Conservation (phyloP, 345 rosid species). For the Mallotus nudiflorus region DNA sequence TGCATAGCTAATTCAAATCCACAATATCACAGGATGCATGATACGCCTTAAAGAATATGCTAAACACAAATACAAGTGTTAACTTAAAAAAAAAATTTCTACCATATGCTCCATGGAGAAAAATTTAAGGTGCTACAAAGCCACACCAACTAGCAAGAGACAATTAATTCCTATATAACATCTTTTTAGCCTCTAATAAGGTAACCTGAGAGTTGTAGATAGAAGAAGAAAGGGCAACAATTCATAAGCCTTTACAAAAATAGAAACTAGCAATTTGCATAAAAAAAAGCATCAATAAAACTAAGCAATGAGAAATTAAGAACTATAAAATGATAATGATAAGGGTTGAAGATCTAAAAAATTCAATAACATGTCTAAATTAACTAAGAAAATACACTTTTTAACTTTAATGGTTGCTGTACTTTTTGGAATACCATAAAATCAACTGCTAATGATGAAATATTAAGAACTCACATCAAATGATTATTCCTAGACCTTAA, state of each 20-base stretch:
- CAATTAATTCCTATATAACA: conserved; percentile 33
- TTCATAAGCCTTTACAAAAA: conserved; percentile 68
- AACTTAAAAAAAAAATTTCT: conserved; percentile 15
- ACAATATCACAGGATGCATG: conserved; percentile 26
- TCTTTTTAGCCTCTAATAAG: conserved; percentile 30
- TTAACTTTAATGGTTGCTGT: neutral
- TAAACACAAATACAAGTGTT: conserved; percentile 25
- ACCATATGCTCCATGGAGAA: conserved; percentile 30
- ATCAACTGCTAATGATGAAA: neutral
- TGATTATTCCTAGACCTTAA: neutral
- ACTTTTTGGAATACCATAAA: neutral
- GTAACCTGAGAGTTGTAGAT: conserved; percentile 23
- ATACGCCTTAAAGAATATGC: conserved; percentile 32
- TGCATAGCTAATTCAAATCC: conserved; percentile 18
- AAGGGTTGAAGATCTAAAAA: neutral
- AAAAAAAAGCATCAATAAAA: neutral
- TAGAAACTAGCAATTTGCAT: conserved; percentile 2
- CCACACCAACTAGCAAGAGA: conserved; percentile 32
- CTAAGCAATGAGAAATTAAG: neutral
- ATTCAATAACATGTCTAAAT: neutral
- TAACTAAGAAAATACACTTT: neutral
- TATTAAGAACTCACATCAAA: neutral
- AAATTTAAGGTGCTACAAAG: conserved; percentile 33
- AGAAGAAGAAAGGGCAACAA: neutral
- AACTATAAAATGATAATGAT: neutral